Base-by-base conservation (phyloP, 352 stramenopile genomes). In the Thalassiosira livingstoniorum region DNA sequence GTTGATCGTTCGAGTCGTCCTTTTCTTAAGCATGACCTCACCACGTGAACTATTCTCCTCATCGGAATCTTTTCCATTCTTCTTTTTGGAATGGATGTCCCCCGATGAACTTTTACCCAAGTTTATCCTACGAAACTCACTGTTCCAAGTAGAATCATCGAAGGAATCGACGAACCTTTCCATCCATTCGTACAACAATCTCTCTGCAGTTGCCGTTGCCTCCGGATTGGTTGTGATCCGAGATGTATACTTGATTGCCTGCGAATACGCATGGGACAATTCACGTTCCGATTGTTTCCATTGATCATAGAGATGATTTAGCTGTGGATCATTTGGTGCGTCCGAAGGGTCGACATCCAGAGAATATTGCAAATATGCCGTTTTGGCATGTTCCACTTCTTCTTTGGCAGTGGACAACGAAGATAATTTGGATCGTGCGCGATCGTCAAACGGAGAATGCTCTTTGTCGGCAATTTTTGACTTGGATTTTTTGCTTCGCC, bases 181-280 rank as follows among this genome's bases (percentile, higher is more conserved):
- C 70, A 80, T 85, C 71, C 78, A 85, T 68, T 78, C 70, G 54
- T 78, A 75, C 15, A 85, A 54, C 18, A 80, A 39, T 27, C 29
- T 29, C 31, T 85, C 78, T 13, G 78, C 78, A 23, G 51, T 70
- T 21, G n/a, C 47, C 21, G 78, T 85, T 4, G 70, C 78, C 11
- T 74, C 42, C 29, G 51, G 57, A 70, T 69, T 80, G 13, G 80
- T 80, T 15, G 29, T 47, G 23, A 85, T 75, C 2, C 78, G 63
- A 39, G 78, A 80, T 32, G 70, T 75, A 55, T 85, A 85, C 43
- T 85, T 85, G 43, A 85, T 85, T 2, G 70, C 71, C 58, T 80
- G 70, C 29, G 70, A 80, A 63, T 85, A 85, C 0, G 78, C 71
- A 58, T 58, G 39, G 15, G 63, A 42, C n/a, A 85, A 74, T 42